These are phyloP conservation scores for Penicillium concentricum DNA, from an alignment of 2,329 filamentous ascomycete species.

Conservation along the genomic window DNA sequence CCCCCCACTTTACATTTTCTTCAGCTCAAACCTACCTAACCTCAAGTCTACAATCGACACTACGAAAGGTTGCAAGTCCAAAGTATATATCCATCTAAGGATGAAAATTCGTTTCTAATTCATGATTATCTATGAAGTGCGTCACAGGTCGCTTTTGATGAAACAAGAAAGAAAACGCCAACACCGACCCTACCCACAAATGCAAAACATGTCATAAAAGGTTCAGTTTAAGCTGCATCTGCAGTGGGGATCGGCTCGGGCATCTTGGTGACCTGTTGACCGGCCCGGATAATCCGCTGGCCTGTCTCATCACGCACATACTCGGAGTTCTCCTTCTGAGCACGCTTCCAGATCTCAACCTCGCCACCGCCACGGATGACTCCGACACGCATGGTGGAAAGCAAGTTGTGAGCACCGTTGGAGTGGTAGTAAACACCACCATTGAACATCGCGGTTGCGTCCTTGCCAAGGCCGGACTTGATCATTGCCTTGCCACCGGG, in stretches of 20 bases:
- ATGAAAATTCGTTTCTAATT: conserved; percentile 26
- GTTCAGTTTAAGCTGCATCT: conserved; percentile 63
- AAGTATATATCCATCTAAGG: not conserved
- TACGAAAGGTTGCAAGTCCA: not conserved
- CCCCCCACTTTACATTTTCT: not conserved
- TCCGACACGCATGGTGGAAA: conserved; percentile 84
- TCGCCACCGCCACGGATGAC: conserved; percentile 84
- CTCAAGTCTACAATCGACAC: not conserved
- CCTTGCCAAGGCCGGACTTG: conserved; percentile 77
- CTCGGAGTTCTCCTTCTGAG: conserved; percentile 73
- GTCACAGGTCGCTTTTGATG: conserved; percentile 21
- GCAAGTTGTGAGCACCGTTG: conserved; percentile 84
- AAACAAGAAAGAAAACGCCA: conserved; percentile 14
- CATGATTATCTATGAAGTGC: conserved; percentile 26
- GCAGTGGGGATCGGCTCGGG: conserved; percentile 76
- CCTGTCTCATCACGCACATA: conserved; percentile 79
- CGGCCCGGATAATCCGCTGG: conserved; percentile 80
- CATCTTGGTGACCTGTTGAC: conserved; percentile 80
- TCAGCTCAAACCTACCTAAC: not conserved
- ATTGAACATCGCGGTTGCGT: conserved; percentile 88
- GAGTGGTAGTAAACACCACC: conserved; percentile 87
- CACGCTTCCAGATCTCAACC: conserved; percentile 90
- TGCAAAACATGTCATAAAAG: conserved; percentile 21
- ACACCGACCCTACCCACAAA: conserved; percentile 23
- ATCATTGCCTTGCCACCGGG: conserved; percentile 90